Percentiles rank a stretch among this genome's conserved stretches.
Evolutionary conservation across 139 green algal species (phyloP).

Genomic region (Eudorina sp.): DNA sequence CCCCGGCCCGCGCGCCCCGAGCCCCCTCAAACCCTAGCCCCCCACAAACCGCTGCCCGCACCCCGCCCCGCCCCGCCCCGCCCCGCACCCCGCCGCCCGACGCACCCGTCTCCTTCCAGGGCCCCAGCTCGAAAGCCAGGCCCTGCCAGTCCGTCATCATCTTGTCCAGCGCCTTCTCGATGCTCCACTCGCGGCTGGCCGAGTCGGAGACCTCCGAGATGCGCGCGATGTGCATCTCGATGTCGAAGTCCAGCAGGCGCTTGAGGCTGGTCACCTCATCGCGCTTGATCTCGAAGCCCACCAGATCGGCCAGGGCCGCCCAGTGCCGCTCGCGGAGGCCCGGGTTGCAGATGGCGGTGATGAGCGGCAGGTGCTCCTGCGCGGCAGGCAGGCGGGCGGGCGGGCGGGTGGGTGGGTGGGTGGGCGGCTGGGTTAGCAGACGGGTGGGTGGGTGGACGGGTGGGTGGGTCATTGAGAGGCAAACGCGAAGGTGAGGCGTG

Average conservation of each 20-base stretch:
- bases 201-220: constrained; percentile 63
- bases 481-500: too few species aligned
- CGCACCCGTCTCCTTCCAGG: constrained; percentile 78
- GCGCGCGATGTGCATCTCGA: constrained; percentile 62
- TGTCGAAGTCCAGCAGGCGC: constrained; percentile 78
- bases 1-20: too few species aligned
- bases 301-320: constrained; percentile 71
- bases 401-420: not conserved
- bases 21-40: not conserved
- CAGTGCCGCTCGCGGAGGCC: constrained; percentile 85
- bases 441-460: too few species aligned
- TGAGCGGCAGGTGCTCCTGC: constrained; percentile 74
- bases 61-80: too few species aligned
- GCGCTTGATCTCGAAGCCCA: constrained; percentile 80
- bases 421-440: not conserved
- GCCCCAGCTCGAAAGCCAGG: constrained; percentile 76
- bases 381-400: not conserved
- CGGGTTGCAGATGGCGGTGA: constrained; percentile 82
- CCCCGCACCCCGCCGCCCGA: not conserved
- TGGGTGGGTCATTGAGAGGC: too few species aligned
- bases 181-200: constrained; percentile 65
- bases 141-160: constrained; percentile 72
- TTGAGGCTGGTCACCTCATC: constrained; percentile 77
- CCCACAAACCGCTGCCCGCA: too few species aligned
- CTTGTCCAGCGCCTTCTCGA: constrained; percentile 75